Evolutionary conservation across 768 basidiomycete species (phyloP).

Genomic region (Rhizopogon rudus): DNA sequence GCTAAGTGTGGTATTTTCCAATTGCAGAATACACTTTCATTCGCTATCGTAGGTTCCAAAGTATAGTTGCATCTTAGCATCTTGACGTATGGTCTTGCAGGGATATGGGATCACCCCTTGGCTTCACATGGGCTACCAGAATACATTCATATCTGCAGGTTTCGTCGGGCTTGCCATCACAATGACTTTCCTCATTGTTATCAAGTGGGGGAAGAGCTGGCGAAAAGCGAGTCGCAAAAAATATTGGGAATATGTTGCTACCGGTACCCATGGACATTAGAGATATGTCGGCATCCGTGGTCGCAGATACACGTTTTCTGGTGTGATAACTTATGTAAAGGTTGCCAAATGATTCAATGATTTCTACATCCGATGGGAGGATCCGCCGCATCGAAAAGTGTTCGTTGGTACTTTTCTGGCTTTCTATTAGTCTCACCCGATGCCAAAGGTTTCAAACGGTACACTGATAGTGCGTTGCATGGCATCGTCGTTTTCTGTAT

Average conservation of each 20-base stretch:
- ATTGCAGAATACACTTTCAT: conserved; percentile 13
- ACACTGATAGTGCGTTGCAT: too few species aligned
- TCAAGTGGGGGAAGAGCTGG: conserved; percentile 14
- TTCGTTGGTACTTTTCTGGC: neutral
- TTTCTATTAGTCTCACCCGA: too few species aligned
- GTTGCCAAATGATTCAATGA: too few species aligned
- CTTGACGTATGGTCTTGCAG: neutral
- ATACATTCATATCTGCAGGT: conserved; percentile 13
- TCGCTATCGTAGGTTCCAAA: conserved; percentile 11
- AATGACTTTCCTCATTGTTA: conserved; percentile 13
- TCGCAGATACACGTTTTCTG: too few species aligned
- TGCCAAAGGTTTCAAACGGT: too few species aligned
- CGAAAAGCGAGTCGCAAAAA: conserved; percentile 9
- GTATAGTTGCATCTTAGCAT: neutral
- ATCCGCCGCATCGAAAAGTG: too few species aligned
- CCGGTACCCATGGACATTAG: conserved; percentile 11
- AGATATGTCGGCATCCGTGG: neutral
- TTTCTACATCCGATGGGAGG: too few species aligned
- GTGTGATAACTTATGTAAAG: too few species aligned
- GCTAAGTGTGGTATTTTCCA: neutral
- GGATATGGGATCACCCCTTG: conserved; percentile 18
- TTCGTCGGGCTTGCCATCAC: conserved; percentile 16
- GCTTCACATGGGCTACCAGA: conserved; percentile 14
- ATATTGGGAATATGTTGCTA: conserved; percentile 16
- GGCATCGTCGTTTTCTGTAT: too few species aligned